phyloP scores from a whole-genome alignment of 768 basidiomycete species.

The Auriscalpium orientale region DNA sequence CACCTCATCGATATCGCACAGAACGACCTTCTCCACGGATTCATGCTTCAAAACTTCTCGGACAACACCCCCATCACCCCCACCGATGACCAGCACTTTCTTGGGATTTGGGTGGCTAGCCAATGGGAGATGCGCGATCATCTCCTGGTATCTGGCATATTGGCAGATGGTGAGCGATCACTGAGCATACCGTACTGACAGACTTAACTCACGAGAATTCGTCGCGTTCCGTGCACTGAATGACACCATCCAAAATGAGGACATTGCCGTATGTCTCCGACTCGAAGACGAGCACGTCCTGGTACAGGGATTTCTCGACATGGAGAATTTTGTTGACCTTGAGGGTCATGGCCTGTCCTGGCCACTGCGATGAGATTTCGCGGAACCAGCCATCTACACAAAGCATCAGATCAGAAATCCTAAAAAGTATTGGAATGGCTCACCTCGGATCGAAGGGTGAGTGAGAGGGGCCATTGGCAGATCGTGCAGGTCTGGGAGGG shows the following conservation, averaged over 20 bases:
- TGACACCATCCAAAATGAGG: slow-evolving; percentile 87
- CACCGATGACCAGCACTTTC: slow-evolving; percentile 94
- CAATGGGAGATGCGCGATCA: slow-evolving; percentile 97
- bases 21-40: slow-evolving; percentile 82
- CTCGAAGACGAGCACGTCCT: slow-evolving; percentile 96
- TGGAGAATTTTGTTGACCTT: slow-evolving; percentile 95
- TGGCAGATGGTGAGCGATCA: not conserved
- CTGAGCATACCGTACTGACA: not conserved
- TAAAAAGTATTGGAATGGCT: slow-evolving; percentile 11
- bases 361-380: slow-evolving; percentile 94
- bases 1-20: slow-evolving; percentile 97
- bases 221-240: slow-evolving; percentile 96
- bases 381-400: slow-evolving; percentile 87
- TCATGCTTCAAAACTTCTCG: slow-evolving; percentile 95
- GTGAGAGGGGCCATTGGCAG: slow-evolving; percentile 28
- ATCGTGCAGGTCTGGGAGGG: too few relatives aligned
- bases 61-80: slow-evolving; percentile 97
- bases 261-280: slow-evolving; percentile 97
- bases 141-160: slow-evolving; percentile 81
- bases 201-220: slow-evolving; percentile 84
- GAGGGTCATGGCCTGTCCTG: slow-evolving; percentile 94
- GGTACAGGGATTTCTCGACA: slow-evolving; percentile 86
- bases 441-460: slow-evolving; percentile 29
- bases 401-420: not conserved
- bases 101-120: slow-evolving; percentile 94